Evolutionary conservation across 202 grass and related monocot genomes (phyloP), one percentile per base, ranked within the genome.

Genomic region (Bolboschoenoplectus hybrid): DNA sequence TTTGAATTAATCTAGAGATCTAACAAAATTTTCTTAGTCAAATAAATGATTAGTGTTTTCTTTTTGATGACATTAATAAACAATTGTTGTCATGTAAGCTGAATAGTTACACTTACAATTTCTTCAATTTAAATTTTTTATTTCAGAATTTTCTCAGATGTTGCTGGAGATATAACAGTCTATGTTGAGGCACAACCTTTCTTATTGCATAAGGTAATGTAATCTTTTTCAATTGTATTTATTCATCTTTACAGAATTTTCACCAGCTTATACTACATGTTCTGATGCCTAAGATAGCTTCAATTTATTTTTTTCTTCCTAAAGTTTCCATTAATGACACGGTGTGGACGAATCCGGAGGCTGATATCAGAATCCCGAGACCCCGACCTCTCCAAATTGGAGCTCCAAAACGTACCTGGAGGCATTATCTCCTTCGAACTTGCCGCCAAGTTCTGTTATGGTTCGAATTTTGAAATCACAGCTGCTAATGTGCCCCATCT

Each of bases 61-160:
- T 83, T 71, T 55, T 39, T 74, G 5, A 13, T 51, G 19, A 74
- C n/a, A 47, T 82, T 40, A 32, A 43, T 67, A 17, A 52, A 75
- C 14, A 83, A 17, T 86, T 9, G 53, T 34, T 85, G 44, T 38
- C 4, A 82, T 74, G 7, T 78, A 78, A 56, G 40, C 32, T 53
- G 32, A 77, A 39, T 16, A 17, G 6, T 26, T 57, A 39, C 51
- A 50, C 74, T 57, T 38, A 82, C 58, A 63, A 43, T 60, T 43
- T 49, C 63, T 32, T 89, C 53, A 80, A 80, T 61, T 61, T 60
- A 26, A 13, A 77, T 71, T 64, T 74, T 67, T 16, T 9, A 70
- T 71, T 89, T 89, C 91, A 98, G 97, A 91, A 98, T 98, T 88
- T 98, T 98, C 87, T 98, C 97, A 16, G 97, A 98, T 87, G 93